Evolutionary conservation across 2,329 filamentous ascomycete genomes (phyloP).

Genomic region (Penicillium janthinellum): DNA sequence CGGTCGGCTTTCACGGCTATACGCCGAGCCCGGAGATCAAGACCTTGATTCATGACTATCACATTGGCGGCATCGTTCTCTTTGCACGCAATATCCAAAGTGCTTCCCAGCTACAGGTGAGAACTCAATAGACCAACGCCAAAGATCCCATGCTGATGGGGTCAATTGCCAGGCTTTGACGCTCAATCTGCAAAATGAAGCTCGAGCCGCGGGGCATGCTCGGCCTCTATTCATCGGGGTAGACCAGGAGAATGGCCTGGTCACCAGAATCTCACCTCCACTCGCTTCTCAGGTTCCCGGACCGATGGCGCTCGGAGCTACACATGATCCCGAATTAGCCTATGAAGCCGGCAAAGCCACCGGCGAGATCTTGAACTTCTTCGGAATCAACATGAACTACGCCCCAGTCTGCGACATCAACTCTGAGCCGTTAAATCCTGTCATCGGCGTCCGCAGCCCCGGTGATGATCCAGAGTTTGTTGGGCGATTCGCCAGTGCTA

Average conservation of each 20-base stretch:
- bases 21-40: conserved; percentile 45
- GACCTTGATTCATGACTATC: conserved; percentile 45
- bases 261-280: conserved; percentile 46
- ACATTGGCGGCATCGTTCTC: conserved; percentile 46
- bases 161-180: conserved; percentile 30
- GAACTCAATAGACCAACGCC: not conserved
- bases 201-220: conserved; percentile 42
- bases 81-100: conserved; percentile 47
- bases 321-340: conserved; percentile 38
- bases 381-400: conserved; percentile 52
- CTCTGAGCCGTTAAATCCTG: conserved; percentile 48
- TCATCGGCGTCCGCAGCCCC: conserved; percentile 48
- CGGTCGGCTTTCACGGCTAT: conserved; percentile 47
- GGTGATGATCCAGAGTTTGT: conserved; percentile 48
- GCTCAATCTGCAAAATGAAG: conserved; percentile 42
- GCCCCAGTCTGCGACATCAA: conserved; percentile 50
- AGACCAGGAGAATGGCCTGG: conserved; percentile 51
- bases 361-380: conserved; percentile 40
- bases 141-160: not conserved
- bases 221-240: conserved; percentile 48
- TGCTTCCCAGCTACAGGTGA: conserved; percentile 42
- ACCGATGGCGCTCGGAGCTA: conserved; percentile 49
- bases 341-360: conserved; percentile 42
- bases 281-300: conserved; percentile 46
- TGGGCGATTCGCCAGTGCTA: conserved; percentile 44